phyloP scores from a whole-genome alignment of 1,284 basidiomycete genomes.

The Trichosporon coremiiforme region DNA sequence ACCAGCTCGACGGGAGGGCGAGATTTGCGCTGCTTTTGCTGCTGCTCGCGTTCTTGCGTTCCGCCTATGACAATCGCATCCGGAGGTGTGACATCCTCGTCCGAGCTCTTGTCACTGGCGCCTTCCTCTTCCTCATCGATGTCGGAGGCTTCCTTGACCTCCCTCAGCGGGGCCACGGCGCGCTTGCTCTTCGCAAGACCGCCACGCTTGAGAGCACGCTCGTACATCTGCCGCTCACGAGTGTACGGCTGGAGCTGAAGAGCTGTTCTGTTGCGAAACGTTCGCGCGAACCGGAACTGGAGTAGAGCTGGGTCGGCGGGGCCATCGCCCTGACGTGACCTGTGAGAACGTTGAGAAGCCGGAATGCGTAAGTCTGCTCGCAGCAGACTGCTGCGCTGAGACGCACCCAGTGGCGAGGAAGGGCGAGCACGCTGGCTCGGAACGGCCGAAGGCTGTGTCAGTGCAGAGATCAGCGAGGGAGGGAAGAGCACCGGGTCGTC shows the following conservation, averaged over 20 bases:
- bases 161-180: slow-evolving; percentile 24
- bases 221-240: slow-evolving; percentile 51
- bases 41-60: slow-evolving; percentile 36
- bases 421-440: neutral
- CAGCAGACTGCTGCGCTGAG: slow-evolving; percentile 12
- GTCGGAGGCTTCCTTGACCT: slow-evolving; percentile 27
- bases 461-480: slow-evolving; percentile 1
- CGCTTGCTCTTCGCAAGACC: slow-evolving; percentile 43
- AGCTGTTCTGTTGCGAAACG: slow-evolving; percentile 54
- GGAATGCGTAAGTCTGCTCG: slow-evolving; percentile 10
- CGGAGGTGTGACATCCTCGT: slow-evolving; percentile 27
- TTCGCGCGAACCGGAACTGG: slow-evolving; percentile 49
- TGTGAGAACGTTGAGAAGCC: slow-evolving; percentile 1
- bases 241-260: slow-evolving; percentile 56
- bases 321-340: neutral
- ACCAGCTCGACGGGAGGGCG: slow-evolving; percentile 30
- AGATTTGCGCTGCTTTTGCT: slow-evolving; percentile 6
- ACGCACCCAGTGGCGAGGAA: neutral
- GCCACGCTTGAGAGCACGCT: slow-evolving; percentile 45
- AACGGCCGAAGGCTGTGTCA: neutral
- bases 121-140: slow-evolving; percentile 27
- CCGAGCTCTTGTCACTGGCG: slow-evolving; percentile 8
- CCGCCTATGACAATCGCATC: slow-evolving; percentile 48
- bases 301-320: slow-evolving; percentile 43
- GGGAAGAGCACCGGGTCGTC: neutral